Base-by-base conservation (phyloP, 306 rosid genomes). In the Prunus armeniaca region DNA sequence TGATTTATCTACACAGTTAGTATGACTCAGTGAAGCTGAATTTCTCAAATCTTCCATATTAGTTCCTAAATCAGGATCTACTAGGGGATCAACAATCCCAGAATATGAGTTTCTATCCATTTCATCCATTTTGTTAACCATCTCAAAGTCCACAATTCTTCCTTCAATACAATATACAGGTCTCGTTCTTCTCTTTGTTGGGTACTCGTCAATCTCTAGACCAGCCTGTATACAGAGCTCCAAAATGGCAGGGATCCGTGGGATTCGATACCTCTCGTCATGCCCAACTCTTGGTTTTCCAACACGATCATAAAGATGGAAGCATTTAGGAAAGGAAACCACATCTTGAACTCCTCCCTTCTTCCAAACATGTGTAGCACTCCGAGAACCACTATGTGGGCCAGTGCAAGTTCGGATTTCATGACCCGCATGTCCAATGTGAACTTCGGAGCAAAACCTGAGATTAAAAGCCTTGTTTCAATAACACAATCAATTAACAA, bases 151-250 rank as follows among this genome's bases (percentile, higher is more conserved):
- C 70, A 87, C 97, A 38, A 93, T 87, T 83, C 98, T 91, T 72
- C 98, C 98, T 69, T 93, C 98, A 12, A 93, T 83, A 58, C 87
- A 79, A 71, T 88, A 91, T 27, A 93, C 93, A 24, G 98, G 96
- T 69, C 87, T 89, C n/a, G 83, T 88, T 87, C 97, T 87, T 86
- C 98, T 89, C 80, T 82, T 91, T 5, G 96, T 71, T 52, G 92
- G 93, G 81, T 61, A 85, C 62, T 83, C 85, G 41, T 66, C 79
- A 71, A 89, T 83, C 76, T 89, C 91, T 66, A 93, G 69, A 60
- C 98, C 98, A 27, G 98, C 96, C 82, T 93, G 97, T 76, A 91
- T 84, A 79, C 97, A 89, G 15, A 93, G 96, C 87, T 91, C 98
- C 69, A 88, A 56, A 60, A 93, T 83, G 83, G 97, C 97, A 69